Evolutionary conservation across 2,329 filamentous ascomycete species (phyloP), one percentile per base, ranked within the genome.

Genomic region (Endocalyx cinctus): DNA sequence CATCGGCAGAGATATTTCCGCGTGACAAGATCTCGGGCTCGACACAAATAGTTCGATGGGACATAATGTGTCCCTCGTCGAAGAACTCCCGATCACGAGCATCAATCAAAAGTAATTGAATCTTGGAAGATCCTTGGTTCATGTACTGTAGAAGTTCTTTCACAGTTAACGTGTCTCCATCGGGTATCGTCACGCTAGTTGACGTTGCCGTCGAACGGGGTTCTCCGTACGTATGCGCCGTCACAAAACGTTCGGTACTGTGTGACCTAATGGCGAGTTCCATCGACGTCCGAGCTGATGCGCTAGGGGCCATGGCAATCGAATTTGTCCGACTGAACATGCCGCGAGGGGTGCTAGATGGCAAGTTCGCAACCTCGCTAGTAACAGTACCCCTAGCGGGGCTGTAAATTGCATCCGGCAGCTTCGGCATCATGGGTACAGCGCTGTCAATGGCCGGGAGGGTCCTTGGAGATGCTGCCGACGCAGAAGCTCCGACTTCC

Each of bases 11-110:
- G 14, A 82, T 71, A 28, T 77, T 81, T 27, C 82, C 75, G 34
- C 85, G 77, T 29, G 87, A 59, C 8, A 82, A 74, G 27, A 94
- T 75, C 16, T 66, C 70, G 3, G 89, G 87, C 51, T 98, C 92
- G 39, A 98, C 77, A 58, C 92, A 98, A 27, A 98, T 87, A 25
- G 88, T 85, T 5, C 78, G 82, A 35, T 81, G 81, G 5, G 84
- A 80, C 66, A 84, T 84, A 43, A 98, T 88, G 55, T 98, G 92
- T 0, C 92, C 92, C 29, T 82, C 73, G 47, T 97, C 87, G 53
- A 86, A 98, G 7, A 84, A 77, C 33, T 84, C 77, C 17, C 92
- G 80, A 35, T 76, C 68, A 25, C 92, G 81, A 26, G 96, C 79
- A 58, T 98, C 92, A 44, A 98, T 87, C 16, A 97, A 58, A 10